Base-by-base conservation (phyloP, 2,329 filamentous ascomycete genomes). In the Colletotrichum sp. region DNA sequence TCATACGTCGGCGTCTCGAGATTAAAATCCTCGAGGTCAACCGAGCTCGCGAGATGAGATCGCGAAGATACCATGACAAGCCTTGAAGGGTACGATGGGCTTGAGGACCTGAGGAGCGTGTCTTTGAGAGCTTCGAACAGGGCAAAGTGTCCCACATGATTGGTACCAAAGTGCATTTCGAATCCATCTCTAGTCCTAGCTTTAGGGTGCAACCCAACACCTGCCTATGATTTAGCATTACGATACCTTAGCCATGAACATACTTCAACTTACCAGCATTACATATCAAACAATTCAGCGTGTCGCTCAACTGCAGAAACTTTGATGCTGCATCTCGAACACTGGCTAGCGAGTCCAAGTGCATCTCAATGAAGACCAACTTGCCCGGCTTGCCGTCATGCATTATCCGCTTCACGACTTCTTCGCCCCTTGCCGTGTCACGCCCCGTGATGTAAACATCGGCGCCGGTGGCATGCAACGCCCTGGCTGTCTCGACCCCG, bases 151-250 rank as follows among this genome's bases (percentile, higher is more conserved):
- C 81, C 84, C 0, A 91, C 80, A 77, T 91, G 86, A 77, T 90
- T 90, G 4, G 85, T 87, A 26, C 85, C 88, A 77, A 91, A 88
- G 73, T 91, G 89, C 0, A 79, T 80, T 71, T 91, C 89, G 75
- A 86, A 87, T 8, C 88, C 88, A 76, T 89, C 87, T 15, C 74
- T 75, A 0, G 86, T 89, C 30, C 48, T 78, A 77, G 71, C 79
- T 34, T 77, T 84, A 72, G 13, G 85, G 83, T 43, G 64, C 9
- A 83, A 81, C 89, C 87, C 48, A 90, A 83, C 18, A 28, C 78
- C 79, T 79, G 4, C 13, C 3, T 15, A 8, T 58, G 4, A 13
- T 24, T 28, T 2, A 64, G 18, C 7, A 24, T 15, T 0, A 36
- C 10, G 4, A 7, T 9, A n/a, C n/a, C n/a, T n/a, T n/a, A 4